Evolutionary conservation across 202 grass and related monocot genomes (phyloP), one percentile per base, ranked within the genome.

Genomic region (Elaeis oleifera): DNA sequence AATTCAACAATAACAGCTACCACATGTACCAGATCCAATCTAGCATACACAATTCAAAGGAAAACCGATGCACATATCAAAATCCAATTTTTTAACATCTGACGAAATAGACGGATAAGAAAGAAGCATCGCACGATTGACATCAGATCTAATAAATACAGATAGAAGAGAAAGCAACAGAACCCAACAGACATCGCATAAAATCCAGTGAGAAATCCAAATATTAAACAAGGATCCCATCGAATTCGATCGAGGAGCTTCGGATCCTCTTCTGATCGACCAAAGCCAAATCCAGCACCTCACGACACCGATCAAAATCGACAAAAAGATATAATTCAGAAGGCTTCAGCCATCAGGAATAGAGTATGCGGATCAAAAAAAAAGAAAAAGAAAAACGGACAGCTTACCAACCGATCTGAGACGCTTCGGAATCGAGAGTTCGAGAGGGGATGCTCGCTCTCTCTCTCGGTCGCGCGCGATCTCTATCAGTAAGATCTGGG

Each of bases 321-420:
- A 60, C 3, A 60, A 18, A 8, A 60, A 21, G 16, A 11, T 8
- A 20, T 5, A 60, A 60, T 60, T 60, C 24, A 39, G 26, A 60
- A 6, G 6, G 13, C 16, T 6, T 32, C 58, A n/a, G 54, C 7
- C 14, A 56, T 19, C 54, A 56, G 36, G 36, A 44, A 44, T 44
- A 44, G 36, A 44, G 36, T 9, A 56, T 19, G 18, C 5, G 22
- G 23, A 23, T 19, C 20, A 20, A 20, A 5, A 39, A 39, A 39
- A 39, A 2, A 13, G 11, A 8, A 39, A 31, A 39, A 1, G 9
- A 36, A 7, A 36, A 9, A 36, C 6, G 5, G 53, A 23, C 8
- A 8, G 27, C 58, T 60, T 28, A 60, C 58, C 58, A 5, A 60
- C 25, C 27, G 58, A 60, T 60, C 27, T 60, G 58, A 60, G 58